Evolutionary conservation across 2,329 filamentous ascomycete genomes (phyloP), one percentile per base, ranked within the genome.

Genomic region (Trichophyton rubrum): DNA sequence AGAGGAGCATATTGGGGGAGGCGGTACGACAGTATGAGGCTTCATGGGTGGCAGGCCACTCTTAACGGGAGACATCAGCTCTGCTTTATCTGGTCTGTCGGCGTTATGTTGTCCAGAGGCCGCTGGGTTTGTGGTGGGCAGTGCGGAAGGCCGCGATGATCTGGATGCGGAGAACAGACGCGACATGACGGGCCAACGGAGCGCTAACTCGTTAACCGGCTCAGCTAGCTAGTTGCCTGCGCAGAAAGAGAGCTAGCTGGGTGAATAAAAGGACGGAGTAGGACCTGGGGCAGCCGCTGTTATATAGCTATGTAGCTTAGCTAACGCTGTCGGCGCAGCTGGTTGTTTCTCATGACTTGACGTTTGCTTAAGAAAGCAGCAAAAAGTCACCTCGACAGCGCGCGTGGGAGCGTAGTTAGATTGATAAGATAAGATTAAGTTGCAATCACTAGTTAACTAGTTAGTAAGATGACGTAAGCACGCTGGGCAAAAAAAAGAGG

Each of bases 11-110:
- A 58, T 63, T 64, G 58, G 63, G 59, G 17, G 63, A 60, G 56
- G 68, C 65, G 27, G 68, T 65, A 24, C 20, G 60, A 56, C 27
- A 11, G 55, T 30, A 8, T 43, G 35, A 8, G 61, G 59, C 4
- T 24, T 53, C 13, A 57, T 56, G 2, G 59, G 45, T 15, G 57
- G 33, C 20, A 63, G 59, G 41, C 51, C 56, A 22, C 17, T 33
- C 20, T 51, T 59, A 22, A 56, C 53, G 33, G 59, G 17, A 7
- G 55, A n/a, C 11, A 35, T 59, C 57, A 59, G 40, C 24, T 51
- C 41, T 13, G n/a, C n/a, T 43, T 20, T 20, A 17, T 30, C 51
- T 38, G 24, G 1, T 8, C 13, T 55, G 7, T 22, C 40, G 53
- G 13, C 43, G 8, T 24, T 58, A 13, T 27, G 22, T 2, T 58